A percentile compares a stretch with the other conserved stretches of the same genome.
Conservation (phyloP, 2,329 filamentous ascomycete species). For the Claviceps africana region DNA sequence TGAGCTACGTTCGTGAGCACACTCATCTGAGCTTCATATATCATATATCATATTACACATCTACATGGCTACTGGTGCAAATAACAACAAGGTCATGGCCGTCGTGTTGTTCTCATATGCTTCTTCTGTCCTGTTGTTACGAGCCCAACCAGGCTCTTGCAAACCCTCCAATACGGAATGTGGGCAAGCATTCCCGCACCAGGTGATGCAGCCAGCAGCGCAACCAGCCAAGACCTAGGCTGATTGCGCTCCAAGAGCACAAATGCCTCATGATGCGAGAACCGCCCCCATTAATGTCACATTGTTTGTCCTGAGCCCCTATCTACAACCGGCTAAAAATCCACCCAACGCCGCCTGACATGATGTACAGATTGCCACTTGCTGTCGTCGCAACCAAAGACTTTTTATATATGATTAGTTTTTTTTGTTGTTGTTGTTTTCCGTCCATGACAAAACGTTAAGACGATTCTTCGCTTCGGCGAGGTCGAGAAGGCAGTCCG, state of each 20-base stretch:
- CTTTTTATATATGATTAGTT: background rate
- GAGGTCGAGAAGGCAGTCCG: conserved; percentile 20
- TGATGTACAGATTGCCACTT: conserved; percentile 21
- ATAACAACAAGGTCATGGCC: background rate
- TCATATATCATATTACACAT: too few species aligned
- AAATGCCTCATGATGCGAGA: too few species aligned
- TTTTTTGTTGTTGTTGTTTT: background rate
- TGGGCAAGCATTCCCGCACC: too few species aligned
- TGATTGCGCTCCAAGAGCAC: too few species aligned
- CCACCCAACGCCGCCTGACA: conserved; percentile 25
- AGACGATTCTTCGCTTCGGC: conserved; percentile 25
- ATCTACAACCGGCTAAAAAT: conserved; percentile 11
- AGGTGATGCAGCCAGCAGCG: too few species aligned
- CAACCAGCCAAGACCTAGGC: too few species aligned
- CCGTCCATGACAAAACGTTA: background rate
- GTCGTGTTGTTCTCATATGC: conserved; percentile 2
- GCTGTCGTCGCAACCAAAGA: background rate
- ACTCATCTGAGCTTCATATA: too few species aligned
- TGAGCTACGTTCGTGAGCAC: background rate
- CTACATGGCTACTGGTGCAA: background rate
- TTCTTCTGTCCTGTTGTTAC: conserved; percentile 4
- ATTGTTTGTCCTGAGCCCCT: conserved; percentile 11
- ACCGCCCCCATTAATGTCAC: too few species aligned
- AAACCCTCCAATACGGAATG: background rate
- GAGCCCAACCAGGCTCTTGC: background rate